phyloP scores from a whole-genome alignment of 2,329 filamentous ascomycete species.

The Geosmithia morbida region DNA sequence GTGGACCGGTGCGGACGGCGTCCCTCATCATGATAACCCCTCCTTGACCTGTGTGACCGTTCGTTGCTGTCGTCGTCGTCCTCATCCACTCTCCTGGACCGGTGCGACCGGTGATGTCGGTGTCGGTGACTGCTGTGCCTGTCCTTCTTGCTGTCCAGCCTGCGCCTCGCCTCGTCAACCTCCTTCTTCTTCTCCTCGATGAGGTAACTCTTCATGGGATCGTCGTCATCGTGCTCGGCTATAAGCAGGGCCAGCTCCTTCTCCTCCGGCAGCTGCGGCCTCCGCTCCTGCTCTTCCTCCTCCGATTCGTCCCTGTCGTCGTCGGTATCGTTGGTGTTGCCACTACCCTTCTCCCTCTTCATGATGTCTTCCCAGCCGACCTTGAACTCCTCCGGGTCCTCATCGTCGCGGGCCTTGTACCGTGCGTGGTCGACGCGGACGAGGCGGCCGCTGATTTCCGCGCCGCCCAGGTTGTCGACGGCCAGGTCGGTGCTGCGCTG shows the following conservation, averaged over 20 bases:
- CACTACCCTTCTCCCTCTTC: constrained; percentile 31
- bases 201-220: constrained; percentile 90
- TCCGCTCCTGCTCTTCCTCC: constrained; percentile 26
- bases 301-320: constrained; percentile 12
- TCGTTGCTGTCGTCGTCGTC: constrained; percentile 13
- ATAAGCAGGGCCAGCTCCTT: constrained; percentile 62
- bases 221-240: constrained; percentile 77
- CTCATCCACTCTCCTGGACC: constrained; percentile 9
- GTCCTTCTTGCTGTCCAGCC: constrained; percentile 30
- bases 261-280: constrained; percentile 68
- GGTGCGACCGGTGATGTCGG: constrained; percentile 23
- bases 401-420: constrained; percentile 79
- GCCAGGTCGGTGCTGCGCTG: constrained; percentile 91
- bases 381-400: constrained; percentile 44
- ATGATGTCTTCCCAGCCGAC: constrained; percentile 46
- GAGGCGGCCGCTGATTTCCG: constrained; percentile 65
- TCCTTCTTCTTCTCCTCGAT: constrained; percentile 87
- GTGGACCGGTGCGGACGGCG: not conserved
- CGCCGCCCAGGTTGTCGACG: constrained; percentile 87
- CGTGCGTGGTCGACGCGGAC: constrained; percentile 84
- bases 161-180: constrained; percentile 52
- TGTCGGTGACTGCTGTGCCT: constrained; percentile 30
- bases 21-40: constrained; percentile 7
- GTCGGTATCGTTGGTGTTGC: constrained; percentile 26
- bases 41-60: constrained; percentile 17